Conservation (phyloP, 106 monocot genomes). For the Phalaenopsis equestris region DNA sequence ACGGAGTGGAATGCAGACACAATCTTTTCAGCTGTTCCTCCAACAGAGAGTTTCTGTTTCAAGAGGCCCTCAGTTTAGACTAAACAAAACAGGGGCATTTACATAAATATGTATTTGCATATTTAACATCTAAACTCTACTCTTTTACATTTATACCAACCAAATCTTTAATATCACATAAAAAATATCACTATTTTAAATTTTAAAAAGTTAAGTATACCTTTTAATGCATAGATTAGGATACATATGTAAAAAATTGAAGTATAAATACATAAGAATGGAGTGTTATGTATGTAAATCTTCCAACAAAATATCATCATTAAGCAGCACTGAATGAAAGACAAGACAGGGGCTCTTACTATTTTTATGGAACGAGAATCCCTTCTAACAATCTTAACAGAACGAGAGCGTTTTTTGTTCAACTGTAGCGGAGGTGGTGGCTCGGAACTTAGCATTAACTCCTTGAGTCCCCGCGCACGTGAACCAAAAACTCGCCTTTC, state of each 20-base stretch:
- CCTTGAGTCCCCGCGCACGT: slow-evolving; percentile 55
- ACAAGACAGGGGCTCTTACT: slow-evolving; percentile 33
- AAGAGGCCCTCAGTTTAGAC: not conserved
- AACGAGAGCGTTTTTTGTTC: slow-evolving; percentile 71
- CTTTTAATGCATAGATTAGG: too few relatives aligned
- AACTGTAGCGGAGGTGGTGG: slow-evolving; percentile 65
- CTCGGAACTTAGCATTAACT: slow-evolving; percentile 82
- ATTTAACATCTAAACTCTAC: too few relatives aligned
- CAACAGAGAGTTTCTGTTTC: slow-evolving; percentile 80
- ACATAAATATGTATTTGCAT: too few relatives aligned
- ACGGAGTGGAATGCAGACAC: slow-evolving; percentile 83
- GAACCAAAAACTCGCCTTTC: slow-evolving; percentile 98
- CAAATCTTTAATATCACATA: too few relatives aligned
- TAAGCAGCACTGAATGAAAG: not conserved
- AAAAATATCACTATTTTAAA: too few relatives aligned
- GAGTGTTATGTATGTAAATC: too few relatives aligned
- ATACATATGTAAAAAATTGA: too few relatives aligned
- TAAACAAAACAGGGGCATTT: not conserved
- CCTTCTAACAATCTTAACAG: slow-evolving; percentile 73
- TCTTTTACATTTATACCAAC: too few relatives aligned
- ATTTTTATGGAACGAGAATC: slow-evolving; percentile 81
- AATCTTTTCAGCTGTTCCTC: slow-evolving; percentile 87
- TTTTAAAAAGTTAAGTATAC: too few relatives aligned
- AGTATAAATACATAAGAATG: too few relatives aligned
- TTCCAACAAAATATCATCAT: not conserved